Evolutionary conservation across 768 basidiomycete genomes (phyloP).

Genomic region (Clavaria fumosa): DNA sequence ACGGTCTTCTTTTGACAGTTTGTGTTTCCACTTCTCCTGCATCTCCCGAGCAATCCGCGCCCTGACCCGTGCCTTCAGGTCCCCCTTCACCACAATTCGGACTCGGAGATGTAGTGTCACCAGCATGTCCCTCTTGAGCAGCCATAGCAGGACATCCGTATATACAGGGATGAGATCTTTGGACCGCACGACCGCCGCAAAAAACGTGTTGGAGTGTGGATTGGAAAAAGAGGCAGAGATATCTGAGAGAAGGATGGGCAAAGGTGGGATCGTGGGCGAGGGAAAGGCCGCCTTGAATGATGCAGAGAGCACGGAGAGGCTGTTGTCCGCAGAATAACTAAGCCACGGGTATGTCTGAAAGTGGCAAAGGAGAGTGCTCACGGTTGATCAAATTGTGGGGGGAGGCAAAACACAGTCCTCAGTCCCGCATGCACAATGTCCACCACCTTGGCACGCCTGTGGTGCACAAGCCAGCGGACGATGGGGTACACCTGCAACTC

Average conservation of each 20-base stretch:
- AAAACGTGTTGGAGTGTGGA: conserved; percentile 59
- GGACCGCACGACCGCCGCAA: conserved; percentile 56
- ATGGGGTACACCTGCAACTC: conserved; percentile 74
- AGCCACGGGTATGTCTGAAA: conserved; percentile 1
- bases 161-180: conserved; percentile 57
- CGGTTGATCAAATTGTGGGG: conserved; percentile 46
- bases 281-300: conserved; percentile 53
- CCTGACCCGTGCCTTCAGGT: conserved; percentile 60
- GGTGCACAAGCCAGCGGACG: conserved; percentile 87
- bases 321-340: conserved; percentile 11
- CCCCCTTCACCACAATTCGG: conserved; percentile 63
- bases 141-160: conserved; percentile 78
- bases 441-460: conserved; percentile 78
- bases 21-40: conserved; percentile 16
- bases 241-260: conserved; percentile 57
- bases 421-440: conserved; percentile 69
- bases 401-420: conserved; percentile 69
- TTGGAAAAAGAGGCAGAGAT: conserved; percentile 58
- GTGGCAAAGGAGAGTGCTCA: conserved; percentile 21
- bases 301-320: conserved; percentile 35
- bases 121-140: conserved; percentile 76
- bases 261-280: conserved; percentile 42
- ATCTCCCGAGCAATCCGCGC: conserved; percentile 21
- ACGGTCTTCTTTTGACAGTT: no score
- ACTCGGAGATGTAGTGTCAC: conserved; percentile 76